Evolutionary conservation across 2,329 filamentous ascomycete species (phyloP), one percentile per base, ranked within the genome.

Genomic region (Hypoxylon sp.): DNA sequence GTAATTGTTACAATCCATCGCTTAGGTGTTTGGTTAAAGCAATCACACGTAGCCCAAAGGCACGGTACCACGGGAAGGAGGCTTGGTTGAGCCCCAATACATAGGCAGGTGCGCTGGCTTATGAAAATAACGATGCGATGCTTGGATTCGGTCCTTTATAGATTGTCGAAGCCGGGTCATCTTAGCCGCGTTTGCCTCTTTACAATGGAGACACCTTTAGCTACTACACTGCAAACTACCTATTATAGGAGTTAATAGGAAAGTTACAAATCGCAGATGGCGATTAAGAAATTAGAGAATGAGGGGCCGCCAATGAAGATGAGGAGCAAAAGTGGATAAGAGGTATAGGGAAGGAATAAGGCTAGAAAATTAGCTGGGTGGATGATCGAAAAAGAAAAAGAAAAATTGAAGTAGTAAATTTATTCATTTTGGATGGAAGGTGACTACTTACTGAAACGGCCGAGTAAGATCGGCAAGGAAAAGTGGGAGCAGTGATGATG

Each of bases 121-220:
- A 58, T 63, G 58, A 42, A 70, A 72, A 62, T 66, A 67, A 67
- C 58, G 58, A 67, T 66, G 61, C 60, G 52, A 63, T 68, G 55
- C 52, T 60, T 66, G 50, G 44, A 61, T 52, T 62, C 61, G 58
- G 66, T 71, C 61, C 71, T 61, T 66, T 67, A 58, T 70, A 44
- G 60, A 47, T 58, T 69, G 67, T 62, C 52, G 65, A 48, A 71
- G 60, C 59, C 71, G 69, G 67, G 67, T 73, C 67, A 74, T 77
- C 70, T 73, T 76, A 72, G 67, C 71, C 63, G 57, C 63, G 48
- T 54, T 71, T 66, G 55, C 53, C 57, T 59, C 58, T 54, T 44
- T 39, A 46, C 19, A 53, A 70, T 57, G 46, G 61, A 69, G 59
- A 67, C 61, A 46, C 29, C n/a, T 46, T 66, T 31, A 67, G 61